Evolutionary conservation across 257 asterid genomes (phyloP).

Genomic region (Primulina eburnea): DNA sequence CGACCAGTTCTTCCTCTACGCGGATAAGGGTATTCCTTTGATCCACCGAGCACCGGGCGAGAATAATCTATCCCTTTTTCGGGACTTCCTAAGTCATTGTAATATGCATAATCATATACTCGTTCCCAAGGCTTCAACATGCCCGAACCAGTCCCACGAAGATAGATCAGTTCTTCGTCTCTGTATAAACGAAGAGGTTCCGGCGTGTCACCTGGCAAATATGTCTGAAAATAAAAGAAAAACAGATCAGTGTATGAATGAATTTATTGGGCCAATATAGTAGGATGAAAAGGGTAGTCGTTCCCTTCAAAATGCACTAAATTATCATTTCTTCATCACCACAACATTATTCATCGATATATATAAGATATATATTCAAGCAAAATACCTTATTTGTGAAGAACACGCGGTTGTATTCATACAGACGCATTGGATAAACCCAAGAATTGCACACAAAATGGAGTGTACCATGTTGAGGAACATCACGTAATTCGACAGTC

Average conservation of each 20-base stretch:
- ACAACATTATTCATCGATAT: too few relatives aligned
- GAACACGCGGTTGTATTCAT: slow-evolving; percentile 64
- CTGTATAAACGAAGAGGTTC: slow-evolving; percentile 57
- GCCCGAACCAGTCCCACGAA: slow-evolving; percentile 60
- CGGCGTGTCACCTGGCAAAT: slow-evolving; percentile 67
- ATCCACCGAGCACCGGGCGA: slow-evolving; percentile 83
- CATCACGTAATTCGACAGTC: slow-evolving; percentile 53
- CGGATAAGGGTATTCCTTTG: slow-evolving; percentile 68
- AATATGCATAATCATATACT: slow-evolving; percentile 82
- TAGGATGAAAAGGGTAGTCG: too few relatives aligned
- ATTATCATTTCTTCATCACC: too few relatives aligned
- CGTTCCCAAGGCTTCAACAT: slow-evolving; percentile 79
- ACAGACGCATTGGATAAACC: slow-evolving; percentile 71
- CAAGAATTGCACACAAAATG: slow-evolving; percentile 80
- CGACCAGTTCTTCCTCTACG: slow-evolving; percentile 88
- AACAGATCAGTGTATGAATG: too few relatives aligned
- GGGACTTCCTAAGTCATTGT: slow-evolving; percentile 76
- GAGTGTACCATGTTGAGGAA: slow-evolving; percentile 62
- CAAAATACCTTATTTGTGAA: slow-evolving; percentile 65
- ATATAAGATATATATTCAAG: too few relatives aligned
- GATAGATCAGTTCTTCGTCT: slow-evolving; percentile 62
- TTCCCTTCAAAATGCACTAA: too few relatives aligned
- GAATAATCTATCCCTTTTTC: slow-evolving; percentile 53
- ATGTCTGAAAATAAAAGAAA: slow-evolving; percentile 42
- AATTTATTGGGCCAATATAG: too few relatives aligned